Conservation (phyloP, 768 basidiomycete genomes). For the Pulveroboletus sp. region DNA sequence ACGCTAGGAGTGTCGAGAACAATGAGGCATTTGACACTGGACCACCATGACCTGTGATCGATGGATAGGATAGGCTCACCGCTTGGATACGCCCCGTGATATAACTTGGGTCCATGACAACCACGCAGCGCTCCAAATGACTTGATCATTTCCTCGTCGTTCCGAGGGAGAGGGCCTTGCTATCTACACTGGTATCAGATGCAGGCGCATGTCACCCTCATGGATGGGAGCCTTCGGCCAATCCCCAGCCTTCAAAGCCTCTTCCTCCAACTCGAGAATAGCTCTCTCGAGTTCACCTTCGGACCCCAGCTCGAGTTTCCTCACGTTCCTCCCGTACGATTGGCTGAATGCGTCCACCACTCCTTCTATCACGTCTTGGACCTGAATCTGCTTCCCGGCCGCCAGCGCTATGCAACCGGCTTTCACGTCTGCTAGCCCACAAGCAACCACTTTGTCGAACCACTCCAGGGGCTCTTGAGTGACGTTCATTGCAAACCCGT, state of each 20-base stretch:
- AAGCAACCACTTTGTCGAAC: conserved; percentile 88
- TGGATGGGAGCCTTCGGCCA: conserved; percentile 33
- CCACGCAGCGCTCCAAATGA: too few species aligned
- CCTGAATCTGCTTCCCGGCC: conserved; percentile 33
- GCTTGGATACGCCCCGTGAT: conserved; percentile 8
- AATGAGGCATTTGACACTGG: conserved; percentile 52
- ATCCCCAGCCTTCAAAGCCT: conserved; percentile 37
- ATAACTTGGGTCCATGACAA: too few species aligned
- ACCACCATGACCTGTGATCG: conserved; percentile 54
- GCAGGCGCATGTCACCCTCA: neutral
- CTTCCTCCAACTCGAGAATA: conserved; percentile 44
- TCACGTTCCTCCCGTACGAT: conserved; percentile 46
- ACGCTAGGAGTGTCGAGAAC: conserved; percentile 66
- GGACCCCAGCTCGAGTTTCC: conserved; percentile 36
- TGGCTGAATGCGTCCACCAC: conserved; percentile 46
- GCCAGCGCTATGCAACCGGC: conserved; percentile 64
- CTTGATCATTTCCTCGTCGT: too few species aligned
- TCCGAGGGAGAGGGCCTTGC: too few species aligned
- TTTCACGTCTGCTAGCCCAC: conserved; percentile 79
- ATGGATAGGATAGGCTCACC: conserved; percentile 55
- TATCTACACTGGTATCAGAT: too few species aligned
- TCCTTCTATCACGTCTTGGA: conserved; percentile 49
- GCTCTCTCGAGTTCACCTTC: conserved; percentile 46
- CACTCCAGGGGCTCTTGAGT: conserved; percentile 74
- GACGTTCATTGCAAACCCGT: conserved; percentile 93